phyloP scores from a whole-genome alignment of 495 filamentous ascomycete genomes.

The Umbilicaria muhlenbergii region DNA sequence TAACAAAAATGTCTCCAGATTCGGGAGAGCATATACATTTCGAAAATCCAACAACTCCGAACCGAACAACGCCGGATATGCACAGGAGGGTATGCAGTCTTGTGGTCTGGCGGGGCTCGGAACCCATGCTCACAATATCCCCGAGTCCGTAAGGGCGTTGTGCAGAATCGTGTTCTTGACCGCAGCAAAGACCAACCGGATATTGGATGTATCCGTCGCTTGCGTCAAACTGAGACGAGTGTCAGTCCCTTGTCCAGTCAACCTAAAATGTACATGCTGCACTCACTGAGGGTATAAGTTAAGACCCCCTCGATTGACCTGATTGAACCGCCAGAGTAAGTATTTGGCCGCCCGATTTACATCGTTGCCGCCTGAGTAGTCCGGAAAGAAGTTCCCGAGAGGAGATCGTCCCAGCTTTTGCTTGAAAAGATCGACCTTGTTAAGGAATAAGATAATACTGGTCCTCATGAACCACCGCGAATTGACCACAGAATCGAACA shows the following conservation, averaged over 20 bases:
- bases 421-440: constrained; percentile 97
- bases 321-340: constrained; percentile 94
- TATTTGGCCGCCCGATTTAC: constrained; percentile 97
- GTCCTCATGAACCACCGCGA: constrained; percentile 98
- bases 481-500: constrained; percentile 99
- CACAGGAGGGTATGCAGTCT: background rate
- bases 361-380: constrained; percentile 94
- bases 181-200: constrained; percentile 91
- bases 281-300: constrained; percentile 96
- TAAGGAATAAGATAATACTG: constrained; percentile 94
- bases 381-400: constrained; percentile 85
- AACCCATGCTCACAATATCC: constrained; percentile 58
- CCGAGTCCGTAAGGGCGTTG: constrained; percentile 94
- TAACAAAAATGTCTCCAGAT: no score
- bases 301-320: constrained; percentile 90
- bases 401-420: constrained; percentile 82
- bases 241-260: background rate
- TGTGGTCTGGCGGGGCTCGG: background rate
- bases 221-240: constrained; percentile 61
- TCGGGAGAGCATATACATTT: no score
- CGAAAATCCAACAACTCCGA: no score
- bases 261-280: background rate
- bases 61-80: background rate
- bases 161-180: constrained; percentile 98
- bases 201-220: constrained; percentile 96